Conservation (phyloP, 768 basidiomycete genomes). For the Mycena pura region DNA sequence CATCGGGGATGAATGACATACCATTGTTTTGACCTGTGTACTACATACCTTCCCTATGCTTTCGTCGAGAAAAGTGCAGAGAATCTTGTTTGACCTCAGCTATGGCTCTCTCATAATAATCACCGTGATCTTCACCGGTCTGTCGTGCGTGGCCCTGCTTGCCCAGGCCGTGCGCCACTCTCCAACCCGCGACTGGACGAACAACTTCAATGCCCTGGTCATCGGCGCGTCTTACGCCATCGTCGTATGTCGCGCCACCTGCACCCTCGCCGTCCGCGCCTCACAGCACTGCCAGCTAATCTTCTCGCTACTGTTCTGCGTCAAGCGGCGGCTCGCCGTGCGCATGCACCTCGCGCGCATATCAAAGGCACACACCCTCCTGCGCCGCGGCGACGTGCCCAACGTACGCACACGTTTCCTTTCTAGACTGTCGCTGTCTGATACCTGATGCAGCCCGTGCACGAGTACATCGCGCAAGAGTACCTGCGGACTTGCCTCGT, state of each 20-base stretch:
- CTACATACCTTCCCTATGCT: slow-evolving; percentile 37
- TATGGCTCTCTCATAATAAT: slow-evolving; percentile 61
- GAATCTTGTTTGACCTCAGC: slow-evolving; percentile 59
- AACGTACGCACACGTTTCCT: slow-evolving; percentile 46
- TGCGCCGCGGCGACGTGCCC: slow-evolving; percentile 64
- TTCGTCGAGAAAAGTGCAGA: slow-evolving; percentile 46
- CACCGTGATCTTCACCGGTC: slow-evolving; percentile 58
- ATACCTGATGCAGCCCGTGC: slow-evolving; percentile 55
- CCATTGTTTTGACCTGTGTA: slow-evolving; percentile 23
- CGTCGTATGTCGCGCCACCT: slow-evolving; percentile 54
- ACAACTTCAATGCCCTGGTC: slow-evolving; percentile 72
- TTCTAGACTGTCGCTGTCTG: background rate
- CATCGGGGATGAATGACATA: slow-evolving; percentile 25
- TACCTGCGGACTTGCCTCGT: slow-evolving; percentile 78
- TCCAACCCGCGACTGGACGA: slow-evolving; percentile 55
- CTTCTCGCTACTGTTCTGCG: slow-evolving; percentile 64
- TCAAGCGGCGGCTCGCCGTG: slow-evolving; percentile 74
- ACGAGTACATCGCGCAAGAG: slow-evolving; percentile 74
- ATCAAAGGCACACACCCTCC: slow-evolving; percentile 62
- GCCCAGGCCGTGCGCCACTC: slow-evolving; percentile 77
- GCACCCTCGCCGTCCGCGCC: background rate
- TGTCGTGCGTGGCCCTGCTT: slow-evolving; percentile 70
- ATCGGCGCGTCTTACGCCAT: slow-evolving; percentile 75
- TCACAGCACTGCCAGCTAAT: slow-evolving; percentile 49
- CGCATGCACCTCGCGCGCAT: slow-evolving; percentile 69